Evolutionary conservation across 2,329 filamentous ascomycete genomes (phyloP), one percentile per base, ranked within the genome.

Genomic region (Xylaria sp.): DNA sequence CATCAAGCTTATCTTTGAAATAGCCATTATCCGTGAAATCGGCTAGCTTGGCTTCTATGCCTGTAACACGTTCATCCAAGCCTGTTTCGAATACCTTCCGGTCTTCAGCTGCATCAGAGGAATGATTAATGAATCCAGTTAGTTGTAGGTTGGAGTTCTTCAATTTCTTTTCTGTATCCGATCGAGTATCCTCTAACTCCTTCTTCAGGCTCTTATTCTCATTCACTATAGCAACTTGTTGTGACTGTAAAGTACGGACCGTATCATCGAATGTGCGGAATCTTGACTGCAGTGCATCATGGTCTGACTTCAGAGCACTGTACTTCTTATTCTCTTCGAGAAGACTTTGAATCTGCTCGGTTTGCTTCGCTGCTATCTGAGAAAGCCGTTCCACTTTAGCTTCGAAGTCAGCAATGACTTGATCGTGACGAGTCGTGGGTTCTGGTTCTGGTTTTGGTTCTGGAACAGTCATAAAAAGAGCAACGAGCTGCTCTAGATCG

Each of bases 301-400:
- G 42, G 5, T 67, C 66, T 10, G 58, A 63, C 38, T 65, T 67
- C n/a, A 75, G 17, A 27, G 44, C 33, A 17, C 47, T 60, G 22
- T 72, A 70, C 1, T 68, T 60, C 13, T 60, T 44, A 27, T 62
- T 63, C n/a, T 54, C 66, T 7, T 55, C 55, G 17, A 69, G 57
- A 13, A 68, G 60, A 5, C 20, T 31, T 36, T 67, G 60, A 11
- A 71, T 71, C 39, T 73, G 69, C 15, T 69, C 61, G 36, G 61
- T 58, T 55, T 72, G 71, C 27, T 65, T 62, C 6, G 33, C 58
- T 47, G 47, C 31, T 10, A 66, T 56, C 31, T 70, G 65, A 49
- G 71, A 59, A 31, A 74, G 58, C 9, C 69, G 53, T 3, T 69
- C 67, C 38, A 76, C 66, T 58, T 71, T 73, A 13, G 49, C 56